Evolutionary conservation across 257 asterid species (phyloP).

Genomic region (Avicennia marina): DNA sequence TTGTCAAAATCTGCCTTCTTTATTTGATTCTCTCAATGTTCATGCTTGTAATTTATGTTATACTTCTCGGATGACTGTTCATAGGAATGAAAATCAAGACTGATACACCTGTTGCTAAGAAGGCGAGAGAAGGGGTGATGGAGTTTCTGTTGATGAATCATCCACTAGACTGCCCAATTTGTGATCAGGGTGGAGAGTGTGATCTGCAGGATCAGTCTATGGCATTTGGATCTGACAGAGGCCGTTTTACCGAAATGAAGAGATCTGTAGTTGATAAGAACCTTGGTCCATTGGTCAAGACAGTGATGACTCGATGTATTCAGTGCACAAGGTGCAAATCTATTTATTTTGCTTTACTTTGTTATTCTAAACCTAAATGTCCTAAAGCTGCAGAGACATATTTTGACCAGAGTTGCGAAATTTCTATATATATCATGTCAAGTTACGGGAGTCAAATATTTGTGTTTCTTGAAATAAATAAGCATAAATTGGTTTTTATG

Average conservation of each 20-base stretch:
- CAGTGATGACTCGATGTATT: slow-evolving; percentile 34
- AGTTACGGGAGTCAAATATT: too few species aligned
- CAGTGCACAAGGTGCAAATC: slow-evolving; percentile 74
- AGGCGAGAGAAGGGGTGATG: slow-evolving; percentile 99
- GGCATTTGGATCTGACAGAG: slow-evolving; percentile 60
- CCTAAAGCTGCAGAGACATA: too few species aligned
- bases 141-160: slow-evolving; percentile 96
- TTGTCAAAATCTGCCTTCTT: background rate
- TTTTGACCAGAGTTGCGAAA: too few species aligned
- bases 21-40: background rate
- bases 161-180: slow-evolving; percentile 95
- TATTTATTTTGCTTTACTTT: background rate
- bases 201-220: slow-evolving; percentile 97
- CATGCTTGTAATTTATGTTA: background rate
- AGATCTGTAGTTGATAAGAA: slow-evolving; percentile 85
- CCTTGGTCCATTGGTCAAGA: too few species aligned
- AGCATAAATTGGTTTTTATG: too few species aligned
- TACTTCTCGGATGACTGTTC: too few species aligned
- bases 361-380: background rate
- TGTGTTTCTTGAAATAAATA: too few species aligned
- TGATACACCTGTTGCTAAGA: slow-evolving; percentile 87
- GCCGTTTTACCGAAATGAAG: too few species aligned
- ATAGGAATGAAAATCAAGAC: slow-evolving; percentile 98
- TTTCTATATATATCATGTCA: too few species aligned
- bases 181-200: slow-evolving; percentile 99